Conservation (phyloP, 2,329 filamentous ascomycete species). For the Mycogone perniciosa region DNA sequence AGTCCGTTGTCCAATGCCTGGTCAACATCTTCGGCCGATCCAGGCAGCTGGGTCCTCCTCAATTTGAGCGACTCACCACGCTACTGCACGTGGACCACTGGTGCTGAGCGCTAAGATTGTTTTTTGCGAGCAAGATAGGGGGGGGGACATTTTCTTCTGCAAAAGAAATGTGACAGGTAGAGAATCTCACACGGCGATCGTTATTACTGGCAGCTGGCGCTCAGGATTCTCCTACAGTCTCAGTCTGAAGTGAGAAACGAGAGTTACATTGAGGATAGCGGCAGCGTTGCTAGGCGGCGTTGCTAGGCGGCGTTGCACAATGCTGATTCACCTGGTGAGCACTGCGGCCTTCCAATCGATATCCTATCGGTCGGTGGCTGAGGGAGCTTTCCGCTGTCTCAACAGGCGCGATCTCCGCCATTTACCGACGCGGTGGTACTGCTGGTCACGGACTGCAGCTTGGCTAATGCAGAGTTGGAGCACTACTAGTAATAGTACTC, state of each 20-base stretch:
- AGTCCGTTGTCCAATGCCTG: slow-evolving; percentile 5
- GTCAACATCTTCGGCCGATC: slow-evolving; percentile 9
- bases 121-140: slow-evolving; percentile 11
- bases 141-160: slow-evolving; percentile 3
- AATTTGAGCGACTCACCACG: slow-evolving; percentile 6
- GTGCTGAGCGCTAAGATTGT: slow-evolving; percentile 8
- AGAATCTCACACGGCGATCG: slow-evolving; percentile 11
- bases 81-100: slow-evolving; percentile 13
- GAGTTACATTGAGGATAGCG: slow-evolving; percentile 11
- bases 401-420: neutral
- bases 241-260: slow-evolving; percentile 3
- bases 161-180: slow-evolving; percentile 6
- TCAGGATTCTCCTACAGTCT: slow-evolving; percentile 10
- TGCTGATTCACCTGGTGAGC: neutral
- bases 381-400: neutral
- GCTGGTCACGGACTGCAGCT: neutral
- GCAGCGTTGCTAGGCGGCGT: slow-evolving; percentile 6
- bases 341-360: neutral
- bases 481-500: no score
- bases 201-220: slow-evolving; percentile 10
- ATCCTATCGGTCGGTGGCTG: neutral
- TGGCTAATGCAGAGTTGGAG: neutral
- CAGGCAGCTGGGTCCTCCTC: slow-evolving; percentile 10
- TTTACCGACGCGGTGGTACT: neutral
- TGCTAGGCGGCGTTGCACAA: slow-evolving; percentile 1